Base-by-base conservation (phyloP, 169 alveolate genomes). In the Plasmodium falciparum region DNA sequence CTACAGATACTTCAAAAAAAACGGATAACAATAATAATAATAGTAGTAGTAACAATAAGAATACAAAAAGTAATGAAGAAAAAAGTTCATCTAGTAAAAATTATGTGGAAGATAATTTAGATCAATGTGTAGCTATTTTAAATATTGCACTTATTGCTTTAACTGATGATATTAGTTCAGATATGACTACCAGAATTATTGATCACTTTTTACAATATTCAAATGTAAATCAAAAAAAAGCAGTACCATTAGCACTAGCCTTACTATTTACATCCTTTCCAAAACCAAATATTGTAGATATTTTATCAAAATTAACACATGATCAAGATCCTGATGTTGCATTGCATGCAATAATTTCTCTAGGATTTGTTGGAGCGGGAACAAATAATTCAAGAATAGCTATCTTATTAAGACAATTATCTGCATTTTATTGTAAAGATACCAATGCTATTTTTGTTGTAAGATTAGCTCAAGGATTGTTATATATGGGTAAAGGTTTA, bases 161-260 rank as follows among this genome's bases (percentile, higher is more conserved):
- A 39, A 98, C 99, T 8, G 99, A 99, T 88, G 98, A 97, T 33
- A 95, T 98, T 54, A 99, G 99, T 8, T 88, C 95, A 15, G 99
- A 96, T 63, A 97, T 97, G 99, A 89, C 97, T 1, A 76, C 94
- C 20, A 93, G 99, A 74, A 73, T 93, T 54, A 13, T 94, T 65
- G 95, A 94, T 61, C 96, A 94, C 22, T 95, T 95, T 47, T 74
- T 94, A 70, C 93, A 90, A 71, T 93, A 71, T 52, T 94, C 95
- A 3, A 93, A 92, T 24, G 62, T 80, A 12, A 74, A 94, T 56
- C 97, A 97, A 61, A 97, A 98, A 90, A 96, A 99, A 89, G 99
- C 99, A 0, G 99, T 98, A 50, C 99, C 99, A 12, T 96, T 99
- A 33, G 99, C 99, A 12, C 91, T 99, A 47, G 99, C 99, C 33